Conservation (phyloP, 2,329 filamentous ascomycete genomes). For the Alternaria sp. region DNA sequence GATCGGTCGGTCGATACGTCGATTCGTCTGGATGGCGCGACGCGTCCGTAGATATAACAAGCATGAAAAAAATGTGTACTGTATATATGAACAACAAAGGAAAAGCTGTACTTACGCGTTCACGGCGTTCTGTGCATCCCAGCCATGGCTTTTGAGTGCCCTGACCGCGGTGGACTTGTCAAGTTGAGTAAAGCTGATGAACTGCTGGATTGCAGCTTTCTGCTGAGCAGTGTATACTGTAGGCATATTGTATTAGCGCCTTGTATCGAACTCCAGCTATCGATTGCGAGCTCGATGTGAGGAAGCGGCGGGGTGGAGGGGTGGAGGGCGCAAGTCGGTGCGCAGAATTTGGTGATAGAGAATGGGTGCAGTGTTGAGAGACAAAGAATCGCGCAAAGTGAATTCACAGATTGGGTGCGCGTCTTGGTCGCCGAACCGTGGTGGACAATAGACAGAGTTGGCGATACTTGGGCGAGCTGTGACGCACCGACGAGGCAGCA, state of each 20-base stretch:
- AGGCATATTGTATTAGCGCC: slow-evolving; percentile 50
- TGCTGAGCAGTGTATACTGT: slow-evolving; percentile 54
- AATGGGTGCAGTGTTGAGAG: background rate
- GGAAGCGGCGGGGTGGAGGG: slow-evolving; percentile 7
- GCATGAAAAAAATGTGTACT: background rate
- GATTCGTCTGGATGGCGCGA: background rate
- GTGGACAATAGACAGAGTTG: slow-evolving; percentile 2
- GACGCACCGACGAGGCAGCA: slow-evolving; percentile 28
- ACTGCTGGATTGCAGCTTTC: slow-evolving; percentile 54
- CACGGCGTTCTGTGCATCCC: slow-evolving; percentile 54
- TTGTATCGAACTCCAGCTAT: background rate
- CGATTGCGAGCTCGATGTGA: background rate
- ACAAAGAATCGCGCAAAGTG: background rate
- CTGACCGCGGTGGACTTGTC: slow-evolving; percentile 54
- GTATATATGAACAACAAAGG: background rate
- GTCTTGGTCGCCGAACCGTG: slow-evolving; percentile 3
- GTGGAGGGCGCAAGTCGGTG: background rate
- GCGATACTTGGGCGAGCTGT: slow-evolving; percentile 20
- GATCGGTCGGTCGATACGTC: background rate
- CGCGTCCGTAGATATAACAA: background rate
- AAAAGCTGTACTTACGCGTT: slow-evolving; percentile 52
- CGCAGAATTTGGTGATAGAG: background rate
- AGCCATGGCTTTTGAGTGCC: slow-evolving; percentile 53
- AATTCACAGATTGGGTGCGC: background rate
- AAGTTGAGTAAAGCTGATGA: slow-evolving; percentile 52